Evolutionary conservation across 352 stramenopile species (phyloP).

Genomic region (Phytophthora sojae): DNA sequence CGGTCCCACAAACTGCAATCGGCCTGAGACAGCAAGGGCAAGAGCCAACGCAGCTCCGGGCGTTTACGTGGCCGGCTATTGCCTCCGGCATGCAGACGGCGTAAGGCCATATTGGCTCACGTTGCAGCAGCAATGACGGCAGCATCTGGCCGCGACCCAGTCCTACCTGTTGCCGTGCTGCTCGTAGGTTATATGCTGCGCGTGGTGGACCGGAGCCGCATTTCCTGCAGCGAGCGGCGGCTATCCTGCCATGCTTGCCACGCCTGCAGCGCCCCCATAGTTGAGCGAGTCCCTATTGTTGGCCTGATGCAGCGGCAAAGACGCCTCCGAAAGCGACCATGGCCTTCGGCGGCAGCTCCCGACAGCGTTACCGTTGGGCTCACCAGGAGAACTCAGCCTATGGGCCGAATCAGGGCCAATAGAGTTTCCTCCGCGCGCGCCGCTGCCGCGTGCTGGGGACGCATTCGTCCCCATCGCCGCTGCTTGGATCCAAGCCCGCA

Average conservation of each 20-base stretch:
- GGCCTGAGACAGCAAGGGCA: constrained; percentile 2
- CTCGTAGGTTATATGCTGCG: neutral
- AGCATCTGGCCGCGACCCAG: neutral
- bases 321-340: neutral
- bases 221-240: neutral
- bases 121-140: neutral
- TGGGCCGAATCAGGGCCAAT: constrained; percentile 10
- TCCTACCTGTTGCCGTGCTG: neutral
- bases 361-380: neutral
- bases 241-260: neutral
- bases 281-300: neutral
- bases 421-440: constrained; percentile 8
- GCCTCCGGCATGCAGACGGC: too few relatives aligned
- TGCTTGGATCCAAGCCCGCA: neutral
- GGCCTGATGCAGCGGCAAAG: too few relatives aligned
- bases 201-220: neutral
- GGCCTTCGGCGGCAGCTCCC: neutral
- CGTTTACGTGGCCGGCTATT: neutral
- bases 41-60: neutral
- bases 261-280: too few relatives aligned
- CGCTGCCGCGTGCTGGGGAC: neutral
- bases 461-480: neutral
- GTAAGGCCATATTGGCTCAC: too few relatives aligned
- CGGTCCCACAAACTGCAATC: neutral
- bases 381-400: neutral